Evolutionary conservation across 306 rosid genomes (phyloP).

Genomic region (Cucurbita moschata): DNA sequence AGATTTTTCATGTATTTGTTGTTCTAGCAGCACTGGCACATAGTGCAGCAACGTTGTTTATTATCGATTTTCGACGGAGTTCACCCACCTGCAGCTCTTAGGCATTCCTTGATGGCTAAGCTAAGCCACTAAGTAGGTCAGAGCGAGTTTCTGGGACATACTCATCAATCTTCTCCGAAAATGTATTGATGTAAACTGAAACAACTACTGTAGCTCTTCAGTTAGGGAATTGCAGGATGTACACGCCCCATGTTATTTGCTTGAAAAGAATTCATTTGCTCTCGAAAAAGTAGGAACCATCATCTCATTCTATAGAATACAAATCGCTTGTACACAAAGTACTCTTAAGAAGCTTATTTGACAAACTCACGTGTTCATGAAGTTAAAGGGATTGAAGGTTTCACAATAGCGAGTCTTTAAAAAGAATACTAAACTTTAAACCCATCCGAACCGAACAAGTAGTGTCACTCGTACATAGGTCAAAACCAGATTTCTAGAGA

Average conservation of each 20-base stretch:
- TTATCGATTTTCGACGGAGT: conserved; percentile 39
- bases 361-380: neutral
- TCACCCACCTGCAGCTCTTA: conserved; percentile 34
- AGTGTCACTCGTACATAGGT: neutral
- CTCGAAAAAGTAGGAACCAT: neutral
- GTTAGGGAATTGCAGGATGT: neutral
- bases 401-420: neutral
- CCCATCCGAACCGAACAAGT: neutral
- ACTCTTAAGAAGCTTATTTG: neutral
- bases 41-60: conserved; percentile 40
- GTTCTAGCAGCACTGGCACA: conserved; percentile 79
- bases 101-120: neutral
- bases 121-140: neutral
- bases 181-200: neutral
- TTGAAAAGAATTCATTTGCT: neutral
- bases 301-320: neutral
- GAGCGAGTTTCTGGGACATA: neutral
- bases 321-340: neutral
- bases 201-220: neutral
- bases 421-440: neutral
- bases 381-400: neutral
- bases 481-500: neutral
- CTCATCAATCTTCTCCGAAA: neutral
- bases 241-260: neutral
- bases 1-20: conserved; percentile 75